These are phyloP conservation scores for Zymoseptoria tritici DNA, from an alignment of 2,329 filamentous ascomycete species.

Conservation along the genomic window DNA sequence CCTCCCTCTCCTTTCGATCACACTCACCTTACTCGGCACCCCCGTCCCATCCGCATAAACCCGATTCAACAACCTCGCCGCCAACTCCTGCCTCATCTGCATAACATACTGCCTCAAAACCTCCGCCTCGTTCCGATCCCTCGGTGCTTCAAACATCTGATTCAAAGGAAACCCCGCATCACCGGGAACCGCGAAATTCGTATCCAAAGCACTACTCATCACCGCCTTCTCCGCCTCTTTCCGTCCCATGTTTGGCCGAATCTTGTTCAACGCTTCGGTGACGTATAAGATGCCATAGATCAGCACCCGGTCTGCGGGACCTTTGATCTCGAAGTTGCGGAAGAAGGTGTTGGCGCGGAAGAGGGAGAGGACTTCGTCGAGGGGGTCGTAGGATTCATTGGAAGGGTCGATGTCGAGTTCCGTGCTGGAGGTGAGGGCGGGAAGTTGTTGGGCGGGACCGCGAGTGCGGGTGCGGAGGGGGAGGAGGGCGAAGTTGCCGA, in stretches of 20 bases:
- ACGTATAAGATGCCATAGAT: constrained; percentile 96
- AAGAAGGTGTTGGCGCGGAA: constrained; percentile 99
- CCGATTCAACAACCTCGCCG: constrained; percentile 69
- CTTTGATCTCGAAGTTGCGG: constrained; percentile 98
- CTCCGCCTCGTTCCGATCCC: constrained; percentile 83
- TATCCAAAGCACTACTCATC: constrained; percentile 83
- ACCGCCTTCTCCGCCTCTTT: constrained; percentile 69
- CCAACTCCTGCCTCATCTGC: constrained; percentile 89
- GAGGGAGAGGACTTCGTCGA: constrained; percentile 85
- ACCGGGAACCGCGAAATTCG: constrained; percentile 87
- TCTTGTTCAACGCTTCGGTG: constrained; percentile 81
- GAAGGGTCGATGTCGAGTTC: constrained; percentile 62
- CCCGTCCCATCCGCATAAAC: constrained; percentile 68
- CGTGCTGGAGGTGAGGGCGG: constrained; percentile 50
- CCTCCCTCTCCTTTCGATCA: not conserved
- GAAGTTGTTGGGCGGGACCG: constrained; percentile 84
- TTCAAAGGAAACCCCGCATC: constrained; percentile 91
- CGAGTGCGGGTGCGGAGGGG: constrained; percentile 91
- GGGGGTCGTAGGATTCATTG: constrained; percentile 87
- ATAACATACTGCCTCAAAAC: constrained; percentile 79
- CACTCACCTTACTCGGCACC: constrained; percentile 55
- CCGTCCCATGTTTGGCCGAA: constrained; percentile 63
- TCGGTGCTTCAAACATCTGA: constrained; percentile 88
- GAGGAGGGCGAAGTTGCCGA: constrained; percentile 87
- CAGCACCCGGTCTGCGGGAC: constrained; percentile 83